Evolutionary conservation across 2,329 filamentous ascomycete genomes (phyloP).

Genomic region (Calonectria hongkongensis): DNA sequence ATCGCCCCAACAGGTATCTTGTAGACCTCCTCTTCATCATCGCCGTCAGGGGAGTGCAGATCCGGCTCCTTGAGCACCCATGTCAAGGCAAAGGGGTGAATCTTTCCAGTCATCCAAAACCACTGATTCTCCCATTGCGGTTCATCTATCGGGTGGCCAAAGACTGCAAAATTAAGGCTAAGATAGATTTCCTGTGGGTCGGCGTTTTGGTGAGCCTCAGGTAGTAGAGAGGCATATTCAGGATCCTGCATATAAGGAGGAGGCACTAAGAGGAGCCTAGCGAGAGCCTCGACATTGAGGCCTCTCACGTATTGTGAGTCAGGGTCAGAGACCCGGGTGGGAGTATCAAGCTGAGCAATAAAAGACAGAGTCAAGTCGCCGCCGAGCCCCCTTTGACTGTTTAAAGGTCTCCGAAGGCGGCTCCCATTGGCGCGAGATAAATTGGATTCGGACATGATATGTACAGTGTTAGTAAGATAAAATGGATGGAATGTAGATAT

Average conservation of each 20-base stretch:
- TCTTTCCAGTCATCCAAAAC: conserved; percentile 14
- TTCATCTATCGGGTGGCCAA: neutral
- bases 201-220: neutral
- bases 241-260: conserved; percentile 18
- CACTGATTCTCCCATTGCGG: conserved; percentile 16
- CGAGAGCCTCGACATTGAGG: no score
- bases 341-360: no score
- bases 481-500: no score
- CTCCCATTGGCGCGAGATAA: no score
- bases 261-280: no score
- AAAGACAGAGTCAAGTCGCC: no score
- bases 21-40: conserved; percentile 13
- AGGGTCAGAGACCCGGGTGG: no score
- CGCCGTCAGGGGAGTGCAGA: neutral
- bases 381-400: no score
- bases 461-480: neutral
- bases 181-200: conserved; percentile 15
- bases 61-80: conserved; percentile 9
- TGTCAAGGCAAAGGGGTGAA: conserved; percentile 22
- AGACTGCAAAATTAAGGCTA: conserved; percentile 29
- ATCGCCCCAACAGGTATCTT: conserved; percentile 7
- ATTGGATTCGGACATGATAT: no score
- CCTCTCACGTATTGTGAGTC: no score
- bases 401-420: no score
- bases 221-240: conserved; percentile 16